Base-by-base conservation (phyloP, 352 stramenopile species). In the Elongisporangium undulatum region DNA sequence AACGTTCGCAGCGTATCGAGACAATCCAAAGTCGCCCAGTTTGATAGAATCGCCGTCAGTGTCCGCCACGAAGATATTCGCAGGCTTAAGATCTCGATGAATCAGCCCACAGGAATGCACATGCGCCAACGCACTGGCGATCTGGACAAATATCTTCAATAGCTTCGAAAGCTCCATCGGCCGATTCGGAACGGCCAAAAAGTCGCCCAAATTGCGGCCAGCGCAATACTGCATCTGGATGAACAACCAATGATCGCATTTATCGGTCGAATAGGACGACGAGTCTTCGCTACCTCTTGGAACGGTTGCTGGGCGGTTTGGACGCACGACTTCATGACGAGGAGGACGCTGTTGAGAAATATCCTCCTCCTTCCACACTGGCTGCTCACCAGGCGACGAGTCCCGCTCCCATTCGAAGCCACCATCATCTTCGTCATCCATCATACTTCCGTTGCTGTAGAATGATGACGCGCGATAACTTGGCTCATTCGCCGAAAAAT, bases 161-260 rank as follows among this genome's bases (percentile, higher is more conserved):
- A 95, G 75, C 55, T 89, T 82, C 13, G 81, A 64, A 50, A 95
- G 61, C 64, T 94, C 71, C 74, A 94, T 90, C 16, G 77, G 71
- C 4, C 83, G 80, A 7, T 65, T 83, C 4, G 82, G 82, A 17
- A 92, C 66, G 20, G 79, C 71, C 49, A 97, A 61, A 64, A 92
- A 95, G 49, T 96, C 83, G 10, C 75, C 82, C n/a, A 97, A 77
- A 22, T 92, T 96, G 49, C 87, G 77, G 0, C 77, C 82, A 17
- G 85, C 85, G 68, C 89, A 97, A 67, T 96, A 95, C 58, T 92
- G 85, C 90, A 97, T 97, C 64, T 97, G 89, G 53, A 97, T 97
- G 62, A 95, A 97, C 54, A 97, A 62, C 82, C 85, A 92, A 61
- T 96, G 87, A 52, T 96, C 88, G 62, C 80, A 92, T 29, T 74